Percentiles rank a stretch among this genome's conserved stretches.
Conservation (phyloP, 2,329 filamentous ascomycete species). For the Aspergillus versicolor region DNA sequence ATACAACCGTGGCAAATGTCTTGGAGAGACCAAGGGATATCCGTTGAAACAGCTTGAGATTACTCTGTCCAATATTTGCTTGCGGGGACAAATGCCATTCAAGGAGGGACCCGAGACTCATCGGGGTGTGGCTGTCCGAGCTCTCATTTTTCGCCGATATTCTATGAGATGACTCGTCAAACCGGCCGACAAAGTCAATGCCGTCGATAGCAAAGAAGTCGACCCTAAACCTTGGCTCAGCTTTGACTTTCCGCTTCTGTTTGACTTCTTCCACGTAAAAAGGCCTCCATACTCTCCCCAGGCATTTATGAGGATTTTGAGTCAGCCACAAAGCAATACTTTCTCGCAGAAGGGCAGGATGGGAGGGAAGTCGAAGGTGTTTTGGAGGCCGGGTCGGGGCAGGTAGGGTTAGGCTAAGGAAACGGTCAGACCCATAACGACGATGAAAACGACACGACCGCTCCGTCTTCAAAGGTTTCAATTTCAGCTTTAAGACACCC, state of each 20-base stretch:
- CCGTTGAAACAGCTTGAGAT: constrained; percentile 48
- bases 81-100: constrained; percentile 46
- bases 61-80: constrained; percentile 37
- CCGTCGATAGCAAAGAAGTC: constrained; percentile 49
- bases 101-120: constrained; percentile 40
- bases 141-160: constrained; percentile 14
- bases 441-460: constrained; percentile 46
- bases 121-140: constrained; percentile 33
- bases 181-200: constrained; percentile 33
- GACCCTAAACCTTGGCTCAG: constrained; percentile 28
- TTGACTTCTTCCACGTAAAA: constrained; percentile 46
- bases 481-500: constrained; percentile 38
- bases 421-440: constrained; percentile 48
- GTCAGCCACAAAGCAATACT: constrained; percentile 42
- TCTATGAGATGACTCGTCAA: constrained; percentile 20
- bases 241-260: constrained; percentile 27
- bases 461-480: constrained; percentile 45
- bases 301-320: constrained; percentile 36
- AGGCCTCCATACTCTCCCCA: constrained; percentile 45
- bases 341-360: constrained; percentile 31
- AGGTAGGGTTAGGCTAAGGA: constrained; percentile 42
- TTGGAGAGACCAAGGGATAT: constrained; percentile 46
- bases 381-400: constrained; percentile 28
- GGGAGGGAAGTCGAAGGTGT: constrained; percentile 22
- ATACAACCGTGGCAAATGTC: constrained; percentile 39